Conservation (phyloP, 495 filamentous ascomycete genomes). For the Aspergillus saccharolyticus region DNA sequence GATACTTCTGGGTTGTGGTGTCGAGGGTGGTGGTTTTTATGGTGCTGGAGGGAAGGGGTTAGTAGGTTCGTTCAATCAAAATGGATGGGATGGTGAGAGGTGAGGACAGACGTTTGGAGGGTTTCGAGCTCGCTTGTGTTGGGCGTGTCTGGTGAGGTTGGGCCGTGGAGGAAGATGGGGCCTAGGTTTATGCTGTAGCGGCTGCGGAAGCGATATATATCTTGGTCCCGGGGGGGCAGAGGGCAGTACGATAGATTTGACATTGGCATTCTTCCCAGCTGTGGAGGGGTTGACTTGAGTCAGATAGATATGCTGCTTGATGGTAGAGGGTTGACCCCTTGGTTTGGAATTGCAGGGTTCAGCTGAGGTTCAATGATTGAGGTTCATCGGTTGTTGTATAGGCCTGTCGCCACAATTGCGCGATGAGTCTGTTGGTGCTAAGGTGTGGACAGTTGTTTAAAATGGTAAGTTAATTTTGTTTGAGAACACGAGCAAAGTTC, state of each 20-base stretch:
- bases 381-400: no score
- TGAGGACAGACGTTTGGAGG: slow-evolving; percentile 5
- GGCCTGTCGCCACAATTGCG: no score
- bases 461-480: no score
- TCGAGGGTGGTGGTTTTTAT: slow-evolving; percentile 39
- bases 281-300: background rate
- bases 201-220: slow-evolving; percentile 49
- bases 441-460: no score
- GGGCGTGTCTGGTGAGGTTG: slow-evolving; percentile 41
- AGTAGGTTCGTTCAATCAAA: background rate
- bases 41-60: slow-evolving; percentile 18
- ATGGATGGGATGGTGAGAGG: no score
- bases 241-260: background rate
- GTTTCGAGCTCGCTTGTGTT: slow-evolving; percentile 43
- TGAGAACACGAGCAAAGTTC: no score
- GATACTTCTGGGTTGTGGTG: slow-evolving; percentile 42
- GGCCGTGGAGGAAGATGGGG: slow-evolving; percentile 51
- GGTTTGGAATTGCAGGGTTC: no score
- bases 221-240: slow-evolving; percentile 30
- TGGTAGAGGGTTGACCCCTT: background rate
- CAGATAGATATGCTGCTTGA: background rate
- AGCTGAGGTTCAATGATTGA: no score
- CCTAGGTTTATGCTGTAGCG: slow-evolving; percentile 55
- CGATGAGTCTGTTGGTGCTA: no score
- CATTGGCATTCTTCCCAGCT: background rate